These are phyloP conservation scores for Candida cerambycidarum DNA, from an alignment of 805 yeast genomes.

Conservation along the genomic window DNA sequence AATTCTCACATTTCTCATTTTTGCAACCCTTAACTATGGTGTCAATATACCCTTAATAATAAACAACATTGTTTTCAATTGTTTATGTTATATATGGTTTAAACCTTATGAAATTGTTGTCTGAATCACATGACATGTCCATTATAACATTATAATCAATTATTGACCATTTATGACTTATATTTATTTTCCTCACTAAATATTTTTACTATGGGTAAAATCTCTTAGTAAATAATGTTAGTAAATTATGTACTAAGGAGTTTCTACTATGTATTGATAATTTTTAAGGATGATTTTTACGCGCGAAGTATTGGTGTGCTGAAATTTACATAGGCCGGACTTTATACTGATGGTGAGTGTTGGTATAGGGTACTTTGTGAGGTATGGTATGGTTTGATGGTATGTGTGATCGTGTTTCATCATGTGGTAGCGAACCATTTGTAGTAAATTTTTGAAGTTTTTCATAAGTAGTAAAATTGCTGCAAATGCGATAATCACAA, in stretches of 20 bases:
- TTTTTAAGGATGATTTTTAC: constrained; percentile 14
- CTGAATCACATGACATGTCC: too few relatives aligned
- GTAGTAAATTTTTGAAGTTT: too few relatives aligned
- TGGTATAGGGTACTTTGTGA: too few relatives aligned
- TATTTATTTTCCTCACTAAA: constrained; percentile 6
- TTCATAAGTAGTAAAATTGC: too few relatives aligned
- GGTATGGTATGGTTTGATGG: too few relatives aligned
- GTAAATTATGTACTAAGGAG: constrained; percentile 7
- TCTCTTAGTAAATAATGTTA: constrained; percentile 6
- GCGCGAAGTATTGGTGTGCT: constrained; percentile 6
- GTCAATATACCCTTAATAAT: neutral
- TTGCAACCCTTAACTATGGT: constrained; percentile 7
- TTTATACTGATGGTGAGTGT: neutral
- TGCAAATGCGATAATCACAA: too few relatives aligned
- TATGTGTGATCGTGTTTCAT: too few relatives aligned
- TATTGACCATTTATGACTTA: neutral
- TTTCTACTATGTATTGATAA: constrained; percentile 9
- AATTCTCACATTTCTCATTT: constrained; percentile 7
- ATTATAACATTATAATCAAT: too few relatives aligned
- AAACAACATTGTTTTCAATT: neutral
- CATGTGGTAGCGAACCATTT: too few relatives aligned
- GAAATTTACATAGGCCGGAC: constrained; percentile 3
- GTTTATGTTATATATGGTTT: neutral
- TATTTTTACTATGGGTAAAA: neutral
- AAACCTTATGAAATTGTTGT: neutral